Base-by-base conservation (phyloP, 176 grass and related monocot genomes). In the Pontederia crassipes region DNA sequence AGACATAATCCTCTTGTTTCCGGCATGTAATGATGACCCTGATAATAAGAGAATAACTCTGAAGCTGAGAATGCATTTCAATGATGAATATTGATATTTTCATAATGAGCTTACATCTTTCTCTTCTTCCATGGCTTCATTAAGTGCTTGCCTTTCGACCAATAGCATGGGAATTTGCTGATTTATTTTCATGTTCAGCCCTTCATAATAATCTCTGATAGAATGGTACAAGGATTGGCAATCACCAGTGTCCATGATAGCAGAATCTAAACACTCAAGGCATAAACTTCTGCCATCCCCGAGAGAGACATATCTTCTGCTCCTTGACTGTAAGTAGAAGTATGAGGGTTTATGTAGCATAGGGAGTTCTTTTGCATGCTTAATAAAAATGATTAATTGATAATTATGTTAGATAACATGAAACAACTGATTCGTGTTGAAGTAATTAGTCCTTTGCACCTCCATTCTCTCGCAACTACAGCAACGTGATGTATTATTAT, bases 111-210 rank as follows among this genome's bases (percentile, higher is more conserved):
- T 81, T 68, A 96, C 86, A 80, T 75, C 80, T 45, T 80, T 83
- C 73, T 96, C 92, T 51, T 86, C 92, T 96, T 96, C 87, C 92
- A 96, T 91, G 55, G 92, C 83, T 75, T 91, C 87, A 49, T 96
- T 96, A 57, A 96, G 87, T 9, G 92, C 92, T 85, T 96, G 92
- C 32, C 92, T 89, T 69, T 91, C 92, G 75, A 96, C 86, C 70
- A 96, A 72, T 27, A 96, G 87, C 92, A 96, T 88, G 17, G 92
- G 92, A 77, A 96, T 96, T 68, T 87, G 86, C 67, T 90, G 92
- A 78, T 96, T 81, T 74, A 96, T 76, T 85, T 81, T 90, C 92
- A 96, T 96, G 58, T 87, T 82, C 92, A 96, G 82, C 49, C 92
- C 86, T 79, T 96, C 92, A 15, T 96, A 96, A 72, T 90, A 96